Base-by-base conservation (phyloP, 2,329 filamentous ascomycete species). In the Colletotrichum brevisporum region DNA sequence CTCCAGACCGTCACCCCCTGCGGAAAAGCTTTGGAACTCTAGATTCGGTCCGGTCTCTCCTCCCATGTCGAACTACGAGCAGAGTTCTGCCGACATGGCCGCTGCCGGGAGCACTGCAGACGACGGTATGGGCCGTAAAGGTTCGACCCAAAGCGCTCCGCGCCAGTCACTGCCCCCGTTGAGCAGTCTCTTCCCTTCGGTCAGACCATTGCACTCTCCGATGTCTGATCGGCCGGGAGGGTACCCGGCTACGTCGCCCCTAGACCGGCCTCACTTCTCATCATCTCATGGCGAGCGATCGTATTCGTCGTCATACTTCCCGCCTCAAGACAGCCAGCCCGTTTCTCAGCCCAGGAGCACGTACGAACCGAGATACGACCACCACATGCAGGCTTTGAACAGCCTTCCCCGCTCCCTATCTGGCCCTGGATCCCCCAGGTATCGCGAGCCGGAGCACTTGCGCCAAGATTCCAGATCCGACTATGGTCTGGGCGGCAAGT, bases 31-130 rank as follows among this genome's bases (percentile, higher is more conserved):
- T 86, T 84, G 83, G 81, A 79, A 78, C 70, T 67, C 73, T 68
- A 73, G 62, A 26, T 45, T 76, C 62, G 77, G 79, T 68, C 83
- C 84, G 67, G 79, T 85, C 71, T 86, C 86, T 71, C 83, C 86
- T 76, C 84, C 85, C 73, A 89, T 89, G 88, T 86, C 86, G 76
- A 85, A 82, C 78, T 85, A 89, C 88, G 87, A 87, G 67, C 84
- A 82, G 71, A 76, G 78, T 71, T 75, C 78, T 75, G 75, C 78
- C 77, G 82, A 83, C 68, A 82, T 84, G 82, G 79, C 80, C 73
- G 74, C 79, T 55, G 68, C 72, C 71, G 79, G 79, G 67, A 82
- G 81, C 74, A 78, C 76, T 57, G 73, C 76, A 60, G 81, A 83
- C 71, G 80, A 81, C 62, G 76, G 75, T 31, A 78, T 78, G 54